phyloP scores from a whole-genome alignment of 495 filamentous ascomycete genomes.

The Trichoderma asperelloides region DNA sequence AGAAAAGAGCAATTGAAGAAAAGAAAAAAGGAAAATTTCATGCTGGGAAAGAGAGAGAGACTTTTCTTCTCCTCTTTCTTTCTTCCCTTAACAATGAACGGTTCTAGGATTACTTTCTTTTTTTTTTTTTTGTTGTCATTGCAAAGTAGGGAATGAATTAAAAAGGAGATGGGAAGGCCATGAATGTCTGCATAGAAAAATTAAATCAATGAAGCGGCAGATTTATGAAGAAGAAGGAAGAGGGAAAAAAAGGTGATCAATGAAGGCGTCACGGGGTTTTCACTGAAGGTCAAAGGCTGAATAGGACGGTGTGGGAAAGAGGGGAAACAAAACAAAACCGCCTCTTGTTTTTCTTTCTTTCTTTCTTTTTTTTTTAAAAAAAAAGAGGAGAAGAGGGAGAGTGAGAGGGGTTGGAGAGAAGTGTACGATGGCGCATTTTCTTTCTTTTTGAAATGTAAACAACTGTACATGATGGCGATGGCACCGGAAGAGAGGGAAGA shows the following conservation, averaged over 20 bases:
- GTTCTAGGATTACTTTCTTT: too few species aligned
- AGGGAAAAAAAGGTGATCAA: too few species aligned
- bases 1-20: neutral
- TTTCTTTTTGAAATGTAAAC: neutral
- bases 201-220: too few species aligned
- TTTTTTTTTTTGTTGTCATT: too few species aligned
- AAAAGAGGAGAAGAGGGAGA: neutral
- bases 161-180: neutral
- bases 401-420: neutral
- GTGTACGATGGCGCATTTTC: neutral
- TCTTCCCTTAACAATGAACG: too few species aligned
- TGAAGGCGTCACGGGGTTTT: too few species aligned
- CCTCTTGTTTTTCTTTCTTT: neutral
- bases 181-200: neutral
- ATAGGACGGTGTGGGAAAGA: too few species aligned
- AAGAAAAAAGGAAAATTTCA: neutral
- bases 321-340: neutral
- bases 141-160: constrained; percentile 10
- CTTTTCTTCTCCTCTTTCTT: too few species aligned
- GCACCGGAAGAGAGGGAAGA: neutral
- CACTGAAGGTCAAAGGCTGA: too few species aligned
- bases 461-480: constrained; percentile 1
- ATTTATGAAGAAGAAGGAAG: too few species aligned
- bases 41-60: too few species aligned
- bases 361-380: neutral